Base-by-base conservation (phyloP, 768 basidiomycete genomes). In the Naganishia onofrii region DNA sequence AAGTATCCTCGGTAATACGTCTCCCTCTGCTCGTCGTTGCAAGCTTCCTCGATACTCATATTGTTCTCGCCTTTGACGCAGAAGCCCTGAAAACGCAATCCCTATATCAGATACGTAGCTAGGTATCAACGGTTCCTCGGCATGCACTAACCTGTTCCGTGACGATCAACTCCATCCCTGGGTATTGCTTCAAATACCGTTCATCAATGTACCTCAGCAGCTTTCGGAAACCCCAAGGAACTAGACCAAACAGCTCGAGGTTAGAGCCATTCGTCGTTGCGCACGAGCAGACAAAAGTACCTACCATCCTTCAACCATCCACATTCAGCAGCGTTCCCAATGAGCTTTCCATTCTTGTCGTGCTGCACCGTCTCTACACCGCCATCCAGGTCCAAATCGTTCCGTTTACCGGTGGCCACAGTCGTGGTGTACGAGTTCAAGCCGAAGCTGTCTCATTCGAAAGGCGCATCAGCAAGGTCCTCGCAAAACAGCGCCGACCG, bases 181-280 rank as follows among this genome's bases (percentile, higher is more conserved):
- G 57, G 42, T 48, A 52, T 26, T 19, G 64, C 32, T 44, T 48
- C 19, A 57, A 19, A 46, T 69, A 73, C 34, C 38, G 26, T 31
- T 69, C 38, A 55, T 71, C 31, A 55, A 73, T 69, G 54, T 73
- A 68, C 8, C 56, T 48, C 29, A 73, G 36, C 10, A 73, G 64
- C 58, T 73, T 73, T 9, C 70, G 46, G 70, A 73, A 71, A 21
- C 73, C 73, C 73, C 73, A 73, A 15, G 70, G 70, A 21, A 73
- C 73, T 67, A 42, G 23, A 26, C 21, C 10, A 4, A 21, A n/a
- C n/a, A n/a, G n/a, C 3, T 21, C 34, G 8, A 52, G 44, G 46
- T 64, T 36, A 46, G 63, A 17, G 9, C 10, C 42, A 28, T 7
- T 7, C 9, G 8, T 10, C n/a, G 26, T 19, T 12, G 9, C 1